Percentiles rank a stretch among this genome's conserved stretches.
Evolutionary conservation across 768 basidiomycete species (phyloP).

Genomic region (Podaxis sp.): DNA sequence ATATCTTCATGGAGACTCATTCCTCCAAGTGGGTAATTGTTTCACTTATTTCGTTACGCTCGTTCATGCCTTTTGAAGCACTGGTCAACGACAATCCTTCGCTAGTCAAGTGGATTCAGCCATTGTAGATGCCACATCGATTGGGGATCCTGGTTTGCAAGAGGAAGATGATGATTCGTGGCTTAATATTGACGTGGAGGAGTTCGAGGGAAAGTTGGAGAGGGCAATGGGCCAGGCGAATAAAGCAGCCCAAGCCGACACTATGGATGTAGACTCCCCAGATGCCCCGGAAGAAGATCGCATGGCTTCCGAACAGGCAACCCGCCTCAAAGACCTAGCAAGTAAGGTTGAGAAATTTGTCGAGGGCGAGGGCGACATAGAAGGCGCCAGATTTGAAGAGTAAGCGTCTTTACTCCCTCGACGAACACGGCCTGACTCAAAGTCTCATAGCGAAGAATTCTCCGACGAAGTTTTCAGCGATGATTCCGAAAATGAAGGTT

Average conservation of each 20-base stretch:
- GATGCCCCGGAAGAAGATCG: constrained; percentile 38
- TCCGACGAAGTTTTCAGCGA: constrained; percentile 65
- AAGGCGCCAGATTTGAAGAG: constrained; percentile 91
- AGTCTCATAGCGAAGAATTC: constrained; percentile 47
- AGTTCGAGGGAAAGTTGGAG: constrained; percentile 72
- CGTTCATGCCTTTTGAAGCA: constrained; percentile 27
- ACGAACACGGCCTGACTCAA: constrained; percentile 4
- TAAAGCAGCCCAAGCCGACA: constrained; percentile 19
- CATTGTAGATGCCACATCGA: constrained; percentile 37
- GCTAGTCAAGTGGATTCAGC: constrained; percentile 67
- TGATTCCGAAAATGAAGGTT: constrained; percentile 31
- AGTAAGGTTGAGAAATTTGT: constrained; percentile 87
- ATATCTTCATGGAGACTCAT: constrained; percentile 58
- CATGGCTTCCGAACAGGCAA: constrained; percentile 60
- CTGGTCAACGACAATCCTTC: constrained; percentile 69
- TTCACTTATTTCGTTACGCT: neutral
- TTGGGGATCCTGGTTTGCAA: constrained; percentile 18
- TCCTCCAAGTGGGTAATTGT: constrained; percentile 56
- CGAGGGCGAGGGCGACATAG: constrained; percentile 81
- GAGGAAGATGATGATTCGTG: constrained; percentile 79
- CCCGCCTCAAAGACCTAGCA: constrained; percentile 71
- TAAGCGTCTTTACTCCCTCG: constrained; percentile 35
- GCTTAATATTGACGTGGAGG: constrained; percentile 74
- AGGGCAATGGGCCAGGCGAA: constrained; percentile 28
- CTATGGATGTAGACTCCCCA: constrained; percentile 47